Base-by-base conservation (phyloP, 2,329 filamentous ascomycete species). In the Hypoxylon sp. region DNA sequence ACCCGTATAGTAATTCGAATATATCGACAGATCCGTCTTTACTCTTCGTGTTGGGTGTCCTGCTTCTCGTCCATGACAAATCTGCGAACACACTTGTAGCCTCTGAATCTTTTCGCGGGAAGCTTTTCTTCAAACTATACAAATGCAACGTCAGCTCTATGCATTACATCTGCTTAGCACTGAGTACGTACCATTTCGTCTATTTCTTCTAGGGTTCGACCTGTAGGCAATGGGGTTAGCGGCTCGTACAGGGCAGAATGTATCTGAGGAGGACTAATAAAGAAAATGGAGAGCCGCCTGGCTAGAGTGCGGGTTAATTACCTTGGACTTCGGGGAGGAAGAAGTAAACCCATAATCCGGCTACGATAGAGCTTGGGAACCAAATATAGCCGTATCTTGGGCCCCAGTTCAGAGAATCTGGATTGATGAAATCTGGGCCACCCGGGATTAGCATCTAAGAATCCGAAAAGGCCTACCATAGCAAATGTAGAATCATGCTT, bases 331-430 rank as follows among this genome's bases (percentile, higher is more conserved):
- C 82, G 0, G 82, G 82, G 0, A 84, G 69, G 71, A 77, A 84
- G 71, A 82, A 79, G 64, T 68, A 82, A 48, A 82, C 79, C 68
- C 72, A 75, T 14, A 70, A 20, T 7, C 68, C 70, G 12, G 68
- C 67, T 20, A 75, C 22, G 24, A 75, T 46, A 26, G 69, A 72
- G 18, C 71, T 74, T 6, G 75, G 75, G 49, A 74, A 80, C 83
- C 83, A 86, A 63, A 85, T 84, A 58, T 82, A 85, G 1, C 83
- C 80, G 65, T 85, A 85, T 65, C 80, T 78, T 0, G 83, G 83
- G 1, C 75, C 83, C 83, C 83, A 86, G 61, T 83, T 81, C 56
- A 86, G 73, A 2, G 80, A 73, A 20, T 77, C 75, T 0, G 83
- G 82, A 65, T 85, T 85, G 70, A 85, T 84, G 68, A 85, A 86